Evolutionary conservation across 202 grass and related monocot species (phyloP).

Genomic region (Saccharum hybrid): DNA sequence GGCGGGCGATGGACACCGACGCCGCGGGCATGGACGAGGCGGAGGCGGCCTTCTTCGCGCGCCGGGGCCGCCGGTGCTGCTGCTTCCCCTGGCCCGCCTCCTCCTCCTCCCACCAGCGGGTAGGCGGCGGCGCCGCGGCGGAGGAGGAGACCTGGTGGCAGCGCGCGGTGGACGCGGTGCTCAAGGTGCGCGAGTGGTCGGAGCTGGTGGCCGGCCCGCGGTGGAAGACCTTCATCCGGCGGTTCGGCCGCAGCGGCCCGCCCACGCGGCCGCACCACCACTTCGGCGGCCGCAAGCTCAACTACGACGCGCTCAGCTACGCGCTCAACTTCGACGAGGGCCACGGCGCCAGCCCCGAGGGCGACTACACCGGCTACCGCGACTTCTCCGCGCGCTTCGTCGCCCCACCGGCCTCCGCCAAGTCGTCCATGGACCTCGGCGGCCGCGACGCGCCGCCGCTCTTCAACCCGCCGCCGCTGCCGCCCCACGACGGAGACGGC

Average conservation of each 20-base stretch:
- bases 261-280: slow-evolving; percentile 41
- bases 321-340: slow-evolving; percentile 98
- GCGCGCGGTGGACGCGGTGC: slow-evolving; percentile 50
- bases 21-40: slow-evolving; percentile 40
- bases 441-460: slow-evolving; percentile 65
- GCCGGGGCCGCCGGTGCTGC: slow-evolving; percentile 54
- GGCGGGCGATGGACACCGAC: slow-evolving; percentile 39
- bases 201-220: slow-evolving; percentile 71
- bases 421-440: slow-evolving; percentile 80
- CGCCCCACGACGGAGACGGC: neutral
- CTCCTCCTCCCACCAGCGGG: slow-evolving; percentile 45
- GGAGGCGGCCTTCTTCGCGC: slow-evolving; percentile 58
- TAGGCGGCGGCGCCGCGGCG: slow-evolving; percentile 39
- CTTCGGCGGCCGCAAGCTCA: slow-evolving; percentile 55
- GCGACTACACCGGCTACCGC: slow-evolving; percentile 56
- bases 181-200: slow-evolving; percentile 96
- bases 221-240: slow-evolving; percentile 98
- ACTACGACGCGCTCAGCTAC: slow-evolving; percentile 96
- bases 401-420: slow-evolving; percentile 56
- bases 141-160: slow-evolving; percentile 70
- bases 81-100: slow-evolving; percentile 57
- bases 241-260: slow-evolving; percentile 56
- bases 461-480: slow-evolving; percentile 26
- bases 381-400: slow-evolving; percentile 88
- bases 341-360: slow-evolving; percentile 73